Percentiles rank a stretch among this genome's conserved stretches.
Conservation (phyloP, 345 rosid genomes). For the Camelina laxa region DNA sequence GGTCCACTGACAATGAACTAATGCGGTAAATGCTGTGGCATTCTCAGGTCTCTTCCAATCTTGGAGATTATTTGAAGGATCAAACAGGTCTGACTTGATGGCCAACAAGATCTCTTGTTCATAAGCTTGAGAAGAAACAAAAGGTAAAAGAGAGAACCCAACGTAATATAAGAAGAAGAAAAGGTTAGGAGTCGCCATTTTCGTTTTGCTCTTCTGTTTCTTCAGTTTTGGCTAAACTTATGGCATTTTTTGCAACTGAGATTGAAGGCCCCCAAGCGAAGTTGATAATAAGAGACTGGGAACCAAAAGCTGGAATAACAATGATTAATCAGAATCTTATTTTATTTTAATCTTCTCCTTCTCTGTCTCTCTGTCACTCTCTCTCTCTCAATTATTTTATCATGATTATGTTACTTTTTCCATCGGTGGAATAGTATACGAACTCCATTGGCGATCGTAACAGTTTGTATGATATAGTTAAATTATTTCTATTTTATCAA, state of each 20-base stretch:
- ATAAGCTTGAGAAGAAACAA: conserved; percentile 43
- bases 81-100: conserved; percentile 63
- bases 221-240: conserved; percentile 40
- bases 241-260: conserved; percentile 57
- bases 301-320: conserved; percentile 40
- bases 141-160: conserved; percentile 55
- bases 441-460: neutral
- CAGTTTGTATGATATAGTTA: neutral
- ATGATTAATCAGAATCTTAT: conserved; percentile 33
- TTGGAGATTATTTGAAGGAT: conserved; percentile 57
- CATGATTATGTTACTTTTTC: conserved; percentile 37
- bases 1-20: conserved; percentile 72
- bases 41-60: conserved; percentile 60
- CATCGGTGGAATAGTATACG: conserved; percentile 30
- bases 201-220: conserved; percentile 38
- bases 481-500: neutral
- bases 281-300: conserved; percentile 36
- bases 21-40: conserved; percentile 24
- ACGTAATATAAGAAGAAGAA: conserved; percentile 55
- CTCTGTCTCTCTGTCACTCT: conserved; percentile 20
- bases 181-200: conserved; percentile 48
- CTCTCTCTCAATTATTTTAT: conserved; percentile 35
- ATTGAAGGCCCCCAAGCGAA: conserved; percentile 34
- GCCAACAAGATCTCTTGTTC: conserved; percentile 61
- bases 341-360: conserved; percentile 24